phyloP scores from a whole-genome alignment of 2,329 filamentous ascomycete genomes.

The Colletotrichum tabaci region DNA sequence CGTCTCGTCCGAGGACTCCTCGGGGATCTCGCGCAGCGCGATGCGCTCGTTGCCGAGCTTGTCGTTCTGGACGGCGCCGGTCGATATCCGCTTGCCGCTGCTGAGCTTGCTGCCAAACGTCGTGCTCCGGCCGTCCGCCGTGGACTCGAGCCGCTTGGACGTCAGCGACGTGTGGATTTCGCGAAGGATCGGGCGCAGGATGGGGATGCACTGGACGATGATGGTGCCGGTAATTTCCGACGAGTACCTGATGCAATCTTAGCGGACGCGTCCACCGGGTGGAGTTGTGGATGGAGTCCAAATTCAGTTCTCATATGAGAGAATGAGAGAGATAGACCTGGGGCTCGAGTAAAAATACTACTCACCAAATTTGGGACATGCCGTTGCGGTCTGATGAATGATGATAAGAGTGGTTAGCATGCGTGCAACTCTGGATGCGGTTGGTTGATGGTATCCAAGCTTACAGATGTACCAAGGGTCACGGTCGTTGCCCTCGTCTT shows the following conservation, averaged over 20 bases:
- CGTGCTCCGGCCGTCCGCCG: slow-evolving; percentile 37
- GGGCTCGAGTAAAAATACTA: not conserved
- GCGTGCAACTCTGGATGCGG: not conserved
- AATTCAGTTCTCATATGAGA: no score
- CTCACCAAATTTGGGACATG: slow-evolving; percentile 60
- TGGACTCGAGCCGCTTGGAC: slow-evolving; percentile 40
- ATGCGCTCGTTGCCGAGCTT: slow-evolving; percentile 39
- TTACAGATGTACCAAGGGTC: slow-evolving; percentile 64
- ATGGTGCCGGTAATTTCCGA: slow-evolving; percentile 68
- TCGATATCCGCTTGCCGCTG: slow-evolving; percentile 35
- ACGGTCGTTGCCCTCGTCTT: slow-evolving; percentile 61
- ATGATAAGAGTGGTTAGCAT: slow-evolving; percentile 7
- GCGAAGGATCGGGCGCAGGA: slow-evolving; percentile 62
- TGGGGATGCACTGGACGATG: slow-evolving; percentile 68
- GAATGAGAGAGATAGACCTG: no score
- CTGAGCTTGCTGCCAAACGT: slow-evolving; percentile 39
- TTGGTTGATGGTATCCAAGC: slow-evolving; percentile 12
- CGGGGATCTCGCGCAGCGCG: slow-evolving; percentile 42
- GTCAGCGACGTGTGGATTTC: slow-evolving; percentile 43
- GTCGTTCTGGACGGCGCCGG: slow-evolving; percentile 15
- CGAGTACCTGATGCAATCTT: slow-evolving; percentile 54
- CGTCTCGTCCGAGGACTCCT: slow-evolving; percentile 29
- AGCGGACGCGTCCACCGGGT: not conserved
- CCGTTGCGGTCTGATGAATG: slow-evolving; percentile 55
- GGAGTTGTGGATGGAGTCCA: not conserved